Evolutionary conservation across 1,139 yeast species (phyloP).

Genomic region (Waltiozyma sp.): DNA sequence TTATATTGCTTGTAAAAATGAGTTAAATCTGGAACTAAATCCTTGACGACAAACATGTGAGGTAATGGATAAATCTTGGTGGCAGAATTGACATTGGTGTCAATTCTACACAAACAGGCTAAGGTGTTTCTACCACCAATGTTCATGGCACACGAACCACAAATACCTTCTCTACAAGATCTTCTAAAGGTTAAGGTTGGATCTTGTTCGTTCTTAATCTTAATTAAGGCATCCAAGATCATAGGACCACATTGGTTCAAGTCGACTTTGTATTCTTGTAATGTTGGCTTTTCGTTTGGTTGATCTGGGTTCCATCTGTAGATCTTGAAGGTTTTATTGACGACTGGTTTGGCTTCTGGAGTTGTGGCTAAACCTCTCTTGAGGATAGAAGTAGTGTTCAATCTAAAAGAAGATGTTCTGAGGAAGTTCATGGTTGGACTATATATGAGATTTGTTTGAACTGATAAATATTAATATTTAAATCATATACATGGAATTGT

Average conservation of each 20-base stretch:
- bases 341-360: slow-evolving; percentile 29
- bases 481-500: background rate
- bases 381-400: background rate
- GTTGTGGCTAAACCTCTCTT: slow-evolving; percentile 15
- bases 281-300: slow-evolving; percentile 83
- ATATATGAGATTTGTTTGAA: background rate
- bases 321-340: slow-evolving; percentile 75
- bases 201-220: slow-evolving; percentile 94
- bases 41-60: slow-evolving; percentile 96
- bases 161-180: slow-evolving; percentile 98
- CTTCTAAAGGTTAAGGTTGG: slow-evolving; percentile 92
- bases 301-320: slow-evolving; percentile 99
- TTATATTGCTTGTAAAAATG: slow-evolving; percentile 97
- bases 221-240: slow-evolving; percentile 90
- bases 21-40: slow-evolving; percentile 94
- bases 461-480: too few species aligned
- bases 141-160: slow-evolving; percentile 99
- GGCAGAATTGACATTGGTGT: slow-evolving; percentile 62
- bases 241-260: slow-evolving; percentile 93
- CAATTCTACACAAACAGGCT: slow-evolving; percentile 93
- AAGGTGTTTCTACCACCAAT: slow-evolving; percentile 95
- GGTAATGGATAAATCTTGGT: slow-evolving; percentile 93
- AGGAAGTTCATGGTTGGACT: background rate
- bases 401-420: slow-evolving; percentile 1
- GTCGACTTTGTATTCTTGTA: slow-evolving; percentile 77